Percentiles rank a stretch among this genome's conserved stretches.
These are phyloP conservation scores for Scalesia atractyloides DNA, from an alignment of 129 eudicot species.

Conservation along the genomic window DNA sequence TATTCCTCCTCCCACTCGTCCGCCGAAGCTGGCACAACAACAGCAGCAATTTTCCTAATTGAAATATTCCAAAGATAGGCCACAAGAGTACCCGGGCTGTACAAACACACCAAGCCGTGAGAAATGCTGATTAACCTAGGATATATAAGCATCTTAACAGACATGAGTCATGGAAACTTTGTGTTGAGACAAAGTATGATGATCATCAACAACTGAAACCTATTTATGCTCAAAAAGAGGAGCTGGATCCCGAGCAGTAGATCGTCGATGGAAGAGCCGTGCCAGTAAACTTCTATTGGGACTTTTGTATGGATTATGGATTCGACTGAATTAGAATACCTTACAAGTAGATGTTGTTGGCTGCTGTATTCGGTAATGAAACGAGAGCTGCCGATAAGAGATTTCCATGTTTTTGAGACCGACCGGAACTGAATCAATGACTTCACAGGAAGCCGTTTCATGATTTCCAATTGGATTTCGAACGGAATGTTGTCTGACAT, in stretches of 20 bases:
- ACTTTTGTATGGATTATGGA: no score
- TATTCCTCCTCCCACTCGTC: background rate
- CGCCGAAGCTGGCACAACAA: background rate
- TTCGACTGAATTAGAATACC: conserved; percentile 12
- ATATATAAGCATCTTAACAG: conserved; percentile 17
- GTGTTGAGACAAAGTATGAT: conserved; percentile 15
- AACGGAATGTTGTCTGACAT: conserved; percentile 40
- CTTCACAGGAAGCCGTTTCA: conserved; percentile 39
- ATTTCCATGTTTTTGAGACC: conserved; percentile 43
- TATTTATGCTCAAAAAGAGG: background rate
- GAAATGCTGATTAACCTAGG: conserved; percentile 37
- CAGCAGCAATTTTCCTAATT: background rate
- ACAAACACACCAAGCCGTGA: conserved; percentile 42
- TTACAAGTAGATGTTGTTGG: conserved; percentile 15
- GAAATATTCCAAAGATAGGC: conserved; percentile 46
- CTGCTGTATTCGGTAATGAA: conserved; percentile 29
- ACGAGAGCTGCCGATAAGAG: conserved; percentile 37
- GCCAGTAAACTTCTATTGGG: no score
- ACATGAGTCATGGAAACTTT: background rate
- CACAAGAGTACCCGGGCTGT: background rate
- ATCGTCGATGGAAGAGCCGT: no score
- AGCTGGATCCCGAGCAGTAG: no score
- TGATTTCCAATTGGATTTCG: conserved; percentile 43
- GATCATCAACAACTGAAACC: conserved; percentile 9
- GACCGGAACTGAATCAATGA: conserved; percentile 37